Conservation (phyloP, 306 rosid species). For the Biancaea sappan region DNA sequence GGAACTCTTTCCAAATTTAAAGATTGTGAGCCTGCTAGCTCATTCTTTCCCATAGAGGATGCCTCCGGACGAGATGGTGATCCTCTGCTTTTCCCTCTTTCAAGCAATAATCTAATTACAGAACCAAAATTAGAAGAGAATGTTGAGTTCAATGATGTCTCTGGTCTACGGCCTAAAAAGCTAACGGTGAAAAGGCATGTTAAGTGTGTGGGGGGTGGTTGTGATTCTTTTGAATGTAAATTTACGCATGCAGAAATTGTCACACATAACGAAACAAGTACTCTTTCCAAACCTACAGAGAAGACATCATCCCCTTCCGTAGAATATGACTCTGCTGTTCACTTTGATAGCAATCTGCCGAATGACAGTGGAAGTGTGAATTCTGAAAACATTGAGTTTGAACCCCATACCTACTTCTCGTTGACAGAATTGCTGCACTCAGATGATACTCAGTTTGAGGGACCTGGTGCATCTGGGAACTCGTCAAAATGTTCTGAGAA, state of each 20-base stretch:
- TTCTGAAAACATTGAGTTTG: conserved; percentile 59
- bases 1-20: conserved; percentile 49
- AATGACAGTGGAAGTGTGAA: conserved; percentile 50
- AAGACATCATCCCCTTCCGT: conserved; percentile 30
- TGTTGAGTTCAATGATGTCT: conserved; percentile 56
- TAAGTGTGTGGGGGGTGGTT: conserved; percentile 70
- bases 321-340: conserved; percentile 49
- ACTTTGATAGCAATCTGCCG: conserved; percentile 40
- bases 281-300: conserved; percentile 43
- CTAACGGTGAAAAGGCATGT: conserved; percentile 78
- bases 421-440: conserved; percentile 69
- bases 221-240: conserved; percentile 45
- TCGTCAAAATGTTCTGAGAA: conserved; percentile 45
- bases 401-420: conserved; percentile 81
- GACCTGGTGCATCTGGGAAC: conserved; percentile 50
- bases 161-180: conserved; percentile 66
- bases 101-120: conserved; percentile 64
- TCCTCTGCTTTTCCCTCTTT: conserved; percentile 72
- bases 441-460: conserved; percentile 57
- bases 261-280: conserved; percentile 35
- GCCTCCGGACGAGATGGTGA: conserved; percentile 53
- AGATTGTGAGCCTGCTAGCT: conserved; percentile 59
- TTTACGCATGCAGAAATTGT: conserved; percentile 40
- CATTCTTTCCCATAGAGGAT: conserved; percentile 55
- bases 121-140: conserved; percentile 59